phyloP scores from a whole-genome alignment of 1,139 yeast genomes.

The Suhomyces wounanorum region DNA sequence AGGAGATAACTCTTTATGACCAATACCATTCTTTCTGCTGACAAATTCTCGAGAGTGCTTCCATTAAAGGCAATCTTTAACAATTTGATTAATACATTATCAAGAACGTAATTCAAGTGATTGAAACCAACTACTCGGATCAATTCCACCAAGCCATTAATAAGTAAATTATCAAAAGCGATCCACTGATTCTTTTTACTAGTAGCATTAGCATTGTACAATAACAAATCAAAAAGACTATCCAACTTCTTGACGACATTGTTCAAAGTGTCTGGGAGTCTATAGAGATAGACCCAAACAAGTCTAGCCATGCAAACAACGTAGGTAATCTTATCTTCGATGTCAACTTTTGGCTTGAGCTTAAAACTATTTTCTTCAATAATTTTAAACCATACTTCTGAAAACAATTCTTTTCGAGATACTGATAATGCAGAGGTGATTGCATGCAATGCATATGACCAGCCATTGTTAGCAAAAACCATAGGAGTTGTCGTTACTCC shows the following conservation, averaged over 20 bases:
- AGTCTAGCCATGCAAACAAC: slow-evolving; percentile 71
- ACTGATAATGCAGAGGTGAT: slow-evolving; percentile 78
- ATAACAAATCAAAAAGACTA: slow-evolving; percentile 54
- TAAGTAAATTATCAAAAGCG: slow-evolving; percentile 58
- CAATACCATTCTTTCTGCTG: slow-evolving; percentile 70
- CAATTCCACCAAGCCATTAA: slow-evolving; percentile 68
- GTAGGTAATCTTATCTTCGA: slow-evolving; percentile 62
- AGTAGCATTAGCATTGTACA: slow-evolving; percentile 45
- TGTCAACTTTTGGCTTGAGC: slow-evolving; percentile 44
- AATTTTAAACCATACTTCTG: slow-evolving; percentile 70
- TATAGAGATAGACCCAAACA: slow-evolving; percentile 84
- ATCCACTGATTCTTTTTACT: slow-evolving; percentile 74
- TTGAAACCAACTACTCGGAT: slow-evolving; percentile 77
- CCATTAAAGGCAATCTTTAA: slow-evolving; percentile 60
- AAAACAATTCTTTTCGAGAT: slow-evolving; percentile 75
- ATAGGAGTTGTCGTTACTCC: slow-evolving; percentile 1
- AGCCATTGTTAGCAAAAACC: slow-evolving; percentile 42
- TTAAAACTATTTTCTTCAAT: slow-evolving; percentile 53
- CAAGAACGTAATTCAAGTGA: slow-evolving; percentile 77
- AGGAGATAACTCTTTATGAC: slow-evolving; percentile 72
- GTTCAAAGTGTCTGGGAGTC: slow-evolving; percentile 86
- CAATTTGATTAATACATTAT: slow-evolving; percentile 68
- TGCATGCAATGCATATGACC: slow-evolving; percentile 73
- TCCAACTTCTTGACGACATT: slow-evolving; percentile 67
- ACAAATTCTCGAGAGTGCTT: slow-evolving; percentile 55